These are phyloP conservation scores for Artemisia princeps DNA, from an alignment of 140 eudicot species.

Conservation along the genomic window DNA sequence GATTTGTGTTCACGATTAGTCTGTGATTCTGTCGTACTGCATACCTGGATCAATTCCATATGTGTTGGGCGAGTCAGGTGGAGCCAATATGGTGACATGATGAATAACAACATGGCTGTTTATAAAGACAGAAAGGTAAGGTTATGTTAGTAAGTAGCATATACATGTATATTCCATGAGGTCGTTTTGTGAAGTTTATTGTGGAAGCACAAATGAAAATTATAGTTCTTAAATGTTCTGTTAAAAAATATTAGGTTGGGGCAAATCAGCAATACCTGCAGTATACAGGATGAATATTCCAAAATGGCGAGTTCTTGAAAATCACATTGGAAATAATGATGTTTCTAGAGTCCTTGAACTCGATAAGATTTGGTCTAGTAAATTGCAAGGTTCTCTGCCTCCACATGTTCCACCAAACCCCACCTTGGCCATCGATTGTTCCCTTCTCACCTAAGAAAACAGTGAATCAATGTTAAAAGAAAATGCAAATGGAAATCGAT, in stretches of 20 bases:
- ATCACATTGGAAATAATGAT: constrained; percentile 62
- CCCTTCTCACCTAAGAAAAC: constrained; percentile 58
- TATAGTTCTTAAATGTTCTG: too few relatives aligned
- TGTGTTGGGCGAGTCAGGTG: constrained; percentile 54
- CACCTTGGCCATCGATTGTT: constrained; percentile 81
- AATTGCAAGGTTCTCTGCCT: constrained; percentile 38
- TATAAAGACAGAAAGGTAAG: background rate
- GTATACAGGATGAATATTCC: constrained; percentile 71
- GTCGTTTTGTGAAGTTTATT: too few relatives aligned
- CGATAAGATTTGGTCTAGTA: constrained; percentile 73
- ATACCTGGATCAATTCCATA: constrained; percentile 74
- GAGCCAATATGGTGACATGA: constrained; percentile 55
- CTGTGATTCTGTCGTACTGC: background rate
- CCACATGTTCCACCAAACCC: constrained; percentile 71
- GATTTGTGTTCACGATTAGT: too few relatives aligned
- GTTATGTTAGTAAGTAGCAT: background rate
- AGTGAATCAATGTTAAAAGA: background rate
- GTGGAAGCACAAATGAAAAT: too few relatives aligned
- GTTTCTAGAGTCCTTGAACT: constrained; percentile 40
- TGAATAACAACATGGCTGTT: constrained; percentile 61
- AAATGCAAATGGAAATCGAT: background rate
- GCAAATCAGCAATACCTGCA: constrained; percentile 64
- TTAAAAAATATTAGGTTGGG: background rate
- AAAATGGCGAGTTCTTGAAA: constrained; percentile 65
- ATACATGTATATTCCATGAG: background rate